Percentiles rank a stretch among this genome's conserved stretches.
These are phyloP conservation scores for Syzygium jambos DNA, from an alignment of 345 rosid species.

Conservation along the genomic window DNA sequence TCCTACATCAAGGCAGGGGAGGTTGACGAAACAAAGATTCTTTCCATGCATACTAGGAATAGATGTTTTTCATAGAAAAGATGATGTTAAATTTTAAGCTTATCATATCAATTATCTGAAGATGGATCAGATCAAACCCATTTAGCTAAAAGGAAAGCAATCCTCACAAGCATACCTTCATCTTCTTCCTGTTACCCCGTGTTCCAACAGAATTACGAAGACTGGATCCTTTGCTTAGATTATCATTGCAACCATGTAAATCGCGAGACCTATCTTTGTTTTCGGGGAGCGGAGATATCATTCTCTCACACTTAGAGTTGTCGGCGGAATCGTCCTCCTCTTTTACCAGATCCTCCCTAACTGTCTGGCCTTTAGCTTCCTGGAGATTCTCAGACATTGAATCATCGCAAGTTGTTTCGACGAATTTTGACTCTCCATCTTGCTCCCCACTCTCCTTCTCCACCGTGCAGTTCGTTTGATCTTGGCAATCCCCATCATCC, in stretches of 20 bases:
- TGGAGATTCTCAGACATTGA: slow-evolving; percentile 21
- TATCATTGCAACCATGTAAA: slow-evolving; percentile 13
- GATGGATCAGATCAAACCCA: background rate
- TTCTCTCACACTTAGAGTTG: slow-evolving; percentile 19
- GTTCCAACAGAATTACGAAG: slow-evolving; percentile 26
- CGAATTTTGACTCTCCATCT: slow-evolving; percentile 79
- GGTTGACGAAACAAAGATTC: background rate
- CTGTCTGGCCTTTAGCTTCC: slow-evolving; percentile 11
- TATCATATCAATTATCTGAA: background rate
- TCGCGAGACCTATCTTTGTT: slow-evolving; percentile 16
- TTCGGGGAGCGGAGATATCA: slow-evolving; percentile 1
- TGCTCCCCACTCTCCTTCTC: slow-evolving; percentile 54
- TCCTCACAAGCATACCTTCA: slow-evolving; percentile 22
- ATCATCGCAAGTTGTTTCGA: slow-evolving; percentile 60
- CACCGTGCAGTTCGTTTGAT: slow-evolving; percentile 36
- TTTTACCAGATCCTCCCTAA: slow-evolving; percentile 16
- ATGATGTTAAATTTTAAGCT: background rate
- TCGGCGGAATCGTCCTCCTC: slow-evolving; percentile 41
- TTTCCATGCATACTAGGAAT: background rate
- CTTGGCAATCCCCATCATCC: slow-evolving; percentile 68
- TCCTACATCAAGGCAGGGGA: background rate
- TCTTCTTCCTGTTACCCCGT: slow-evolving; percentile 55
- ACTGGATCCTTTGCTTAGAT: slow-evolving; percentile 22
- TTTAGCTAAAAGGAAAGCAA: background rate
- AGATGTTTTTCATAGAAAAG: background rate